Evolutionary conservation across 179 eudicot species (phyloP).

Genomic region (Nepenthes alata): DNA sequence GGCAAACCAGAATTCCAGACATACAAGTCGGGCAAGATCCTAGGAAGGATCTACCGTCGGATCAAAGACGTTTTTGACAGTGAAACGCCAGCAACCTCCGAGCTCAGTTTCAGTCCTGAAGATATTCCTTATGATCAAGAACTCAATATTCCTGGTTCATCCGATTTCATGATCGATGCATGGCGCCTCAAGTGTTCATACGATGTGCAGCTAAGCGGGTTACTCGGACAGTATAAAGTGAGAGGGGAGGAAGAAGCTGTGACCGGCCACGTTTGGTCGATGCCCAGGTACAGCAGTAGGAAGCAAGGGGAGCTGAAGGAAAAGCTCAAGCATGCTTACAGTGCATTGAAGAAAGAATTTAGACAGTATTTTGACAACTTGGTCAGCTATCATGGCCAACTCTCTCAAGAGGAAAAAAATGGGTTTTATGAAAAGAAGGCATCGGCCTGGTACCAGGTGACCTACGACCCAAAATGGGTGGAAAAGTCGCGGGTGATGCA

Average conservation of each 20-base stretch:
- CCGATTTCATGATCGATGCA: conserved; percentile 40
- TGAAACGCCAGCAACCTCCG: conserved; percentile 22
- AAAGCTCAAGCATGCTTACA: conserved; percentile 73
- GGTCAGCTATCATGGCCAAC: conserved; percentile 23
- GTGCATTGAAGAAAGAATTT: conserved; percentile 52
- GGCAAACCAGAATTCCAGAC: conserved; percentile 60
- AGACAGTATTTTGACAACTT: conserved; percentile 53
- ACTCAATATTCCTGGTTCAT: conserved; percentile 50
- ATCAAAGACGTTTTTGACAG: conserved; percentile 36
- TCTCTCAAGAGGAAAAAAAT: conserved; percentile 49
- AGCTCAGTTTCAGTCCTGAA: conserved; percentile 10
- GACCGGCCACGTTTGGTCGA: conserved; percentile 85
- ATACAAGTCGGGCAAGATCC: conserved; percentile 53
- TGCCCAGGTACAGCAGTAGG: conserved; percentile 53
- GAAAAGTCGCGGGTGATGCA: conserved; percentile 34
- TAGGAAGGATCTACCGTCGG: conserved; percentile 58
- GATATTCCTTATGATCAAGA: conserved; percentile 44
- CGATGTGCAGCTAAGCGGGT: conserved; percentile 52
- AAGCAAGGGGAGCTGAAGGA: conserved; percentile 80
- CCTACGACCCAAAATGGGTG: conserved; percentile 60
- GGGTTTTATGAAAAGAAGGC: conserved; percentile 59
- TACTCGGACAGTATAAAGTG: conserved; percentile 77
- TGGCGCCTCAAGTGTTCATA: conserved; percentile 71
- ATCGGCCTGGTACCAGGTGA: conserved; percentile 90
- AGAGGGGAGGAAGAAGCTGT: conserved; percentile 79